Percentiles rank a stretch among this genome's conserved stretches.
Evolutionary conservation across 805 yeast genomes (phyloP).

Genomic region (Saccharomyces kudriavzevii): DNA sequence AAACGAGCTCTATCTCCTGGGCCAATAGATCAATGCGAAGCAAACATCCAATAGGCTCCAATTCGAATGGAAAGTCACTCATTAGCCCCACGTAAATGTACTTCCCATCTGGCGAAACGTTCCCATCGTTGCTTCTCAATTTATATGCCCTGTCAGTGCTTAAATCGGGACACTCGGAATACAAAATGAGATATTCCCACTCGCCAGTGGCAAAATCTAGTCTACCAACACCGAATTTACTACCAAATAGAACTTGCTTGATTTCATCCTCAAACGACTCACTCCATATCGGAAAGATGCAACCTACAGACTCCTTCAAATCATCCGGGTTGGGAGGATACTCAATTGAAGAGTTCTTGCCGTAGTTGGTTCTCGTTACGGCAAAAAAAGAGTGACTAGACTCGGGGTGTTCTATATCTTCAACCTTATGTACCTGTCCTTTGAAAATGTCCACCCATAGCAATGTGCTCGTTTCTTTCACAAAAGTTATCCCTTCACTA

Average conservation of each 20-base stretch:
- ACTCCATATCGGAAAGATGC: slow-evolving; percentile 53
- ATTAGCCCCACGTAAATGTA: slow-evolving; percentile 76
- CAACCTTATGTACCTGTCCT: slow-evolving; percentile 31
- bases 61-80: slow-evolving; percentile 43
- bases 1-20: slow-evolving; percentile 24
- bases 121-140: slow-evolving; percentile 75
- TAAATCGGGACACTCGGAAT: slow-evolving; percentile 27
- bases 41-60: slow-evolving; percentile 45
- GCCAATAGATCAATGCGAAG: slow-evolving; percentile 35
- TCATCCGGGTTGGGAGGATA: slow-evolving; percentile 8
- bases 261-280: slow-evolving; percentile 5
- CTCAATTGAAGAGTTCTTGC: slow-evolving; percentile 2
- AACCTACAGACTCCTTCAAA: slow-evolving; percentile 49
- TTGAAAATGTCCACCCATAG: slow-evolving; percentile 37
- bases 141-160: slow-evolving; percentile 24
- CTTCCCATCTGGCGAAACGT: slow-evolving; percentile 61
- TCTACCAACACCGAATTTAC: slow-evolving; percentile 54
- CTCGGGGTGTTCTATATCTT: slow-evolving; percentile 21
- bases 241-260: slow-evolving; percentile 53
- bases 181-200: slow-evolving; percentile 35
- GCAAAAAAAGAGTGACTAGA: slow-evolving; percentile 12
- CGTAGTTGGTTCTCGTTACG: slow-evolving; percentile 31
- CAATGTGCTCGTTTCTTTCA: slow-evolving; percentile 43
- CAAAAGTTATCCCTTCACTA: slow-evolving; percentile 62
- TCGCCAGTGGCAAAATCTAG: slow-evolving; percentile 37